phyloP scores from a whole-genome alignment of 345 rosid genomes.

The Populus ilicifolia region DNA sequence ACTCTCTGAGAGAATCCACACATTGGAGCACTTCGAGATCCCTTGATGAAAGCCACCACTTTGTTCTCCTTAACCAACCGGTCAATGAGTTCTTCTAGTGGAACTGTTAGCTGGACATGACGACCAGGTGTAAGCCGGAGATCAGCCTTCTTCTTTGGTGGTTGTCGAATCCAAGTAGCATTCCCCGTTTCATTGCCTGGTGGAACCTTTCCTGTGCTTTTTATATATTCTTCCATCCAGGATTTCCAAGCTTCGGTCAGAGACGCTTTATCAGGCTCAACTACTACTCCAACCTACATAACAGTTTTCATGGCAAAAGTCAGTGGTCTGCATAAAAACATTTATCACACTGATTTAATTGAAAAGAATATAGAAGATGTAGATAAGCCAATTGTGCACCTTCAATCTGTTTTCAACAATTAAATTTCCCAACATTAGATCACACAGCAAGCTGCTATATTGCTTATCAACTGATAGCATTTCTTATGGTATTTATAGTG shows the following conservation, averaged over 20 bases:
- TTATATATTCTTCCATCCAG: slow-evolving; percentile 92
- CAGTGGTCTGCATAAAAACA: not conserved
- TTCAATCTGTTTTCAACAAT: not conserved
- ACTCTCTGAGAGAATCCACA: slow-evolving; percentile 95
- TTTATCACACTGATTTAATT: not conserved
- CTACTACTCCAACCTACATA: slow-evolving; percentile 66
- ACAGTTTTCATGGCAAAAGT: slow-evolving; percentile 5
- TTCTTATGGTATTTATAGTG: no score
- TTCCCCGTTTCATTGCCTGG: slow-evolving; percentile 90
- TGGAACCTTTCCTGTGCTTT: slow-evolving; percentile 71
- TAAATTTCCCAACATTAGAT: not conserved
- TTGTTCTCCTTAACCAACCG: slow-evolving; percentile 77
- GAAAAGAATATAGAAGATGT: not conserved
- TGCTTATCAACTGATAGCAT: not conserved
- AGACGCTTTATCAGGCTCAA: slow-evolving; percentile 59
- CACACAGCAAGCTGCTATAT: not conserved
- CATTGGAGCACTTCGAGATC: slow-evolving; percentile 79
- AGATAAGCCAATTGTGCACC: not conserved
- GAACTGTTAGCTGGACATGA: slow-evolving; percentile 69
- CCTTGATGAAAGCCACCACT: slow-evolving; percentile 90
- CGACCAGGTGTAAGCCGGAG: slow-evolving; percentile 91
- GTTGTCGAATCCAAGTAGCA: slow-evolving; percentile 64
- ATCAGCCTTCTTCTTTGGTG: slow-evolving; percentile 67
- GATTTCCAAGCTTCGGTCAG: slow-evolving; percentile 90
- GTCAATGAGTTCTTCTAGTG: slow-evolving; percentile 62